Percentiles rank a stretch among this genome's conserved stretches.
These are phyloP conservation scores for Cardiosporidium cionae DNA, from an alignment of 169 alveolate species.

Conservation along the genomic window DNA sequence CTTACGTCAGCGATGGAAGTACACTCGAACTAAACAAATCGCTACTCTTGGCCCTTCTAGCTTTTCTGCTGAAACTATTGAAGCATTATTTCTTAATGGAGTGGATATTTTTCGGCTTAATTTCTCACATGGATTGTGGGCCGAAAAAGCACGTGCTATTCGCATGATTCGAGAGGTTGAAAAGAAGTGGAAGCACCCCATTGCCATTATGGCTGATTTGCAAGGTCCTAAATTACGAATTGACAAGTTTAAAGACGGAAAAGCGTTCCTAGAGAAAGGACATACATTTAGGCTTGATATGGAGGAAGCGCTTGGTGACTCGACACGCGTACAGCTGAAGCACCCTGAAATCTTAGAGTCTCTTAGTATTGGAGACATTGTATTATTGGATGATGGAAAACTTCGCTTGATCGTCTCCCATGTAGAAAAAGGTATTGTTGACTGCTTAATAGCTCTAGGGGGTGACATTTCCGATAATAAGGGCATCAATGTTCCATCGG, in stretches of 20 bases:
- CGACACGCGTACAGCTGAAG: conserved; percentile 64
- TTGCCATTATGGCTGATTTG: conserved; percentile 32
- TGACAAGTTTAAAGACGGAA: conserved; percentile 69
- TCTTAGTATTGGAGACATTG: conserved; percentile 75
- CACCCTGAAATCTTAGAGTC: conserved; percentile 80
- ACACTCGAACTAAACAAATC: conserved; percentile 20
- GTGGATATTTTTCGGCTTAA: conserved; percentile 91
- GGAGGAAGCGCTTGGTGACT: conserved; percentile 77
- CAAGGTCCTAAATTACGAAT: conserved; percentile 97
- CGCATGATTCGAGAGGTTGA: conserved; percentile 60
- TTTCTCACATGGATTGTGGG: conserved; percentile 93
- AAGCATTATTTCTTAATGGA: conserved; percentile 65
- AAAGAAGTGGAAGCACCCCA: conserved; percentile 33
- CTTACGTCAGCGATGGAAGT: too few species aligned
- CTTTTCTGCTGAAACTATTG: neutral
- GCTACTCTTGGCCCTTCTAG: conserved; percentile 34
- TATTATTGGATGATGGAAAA: conserved; percentile 92
- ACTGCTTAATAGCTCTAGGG: conserved; percentile 19
- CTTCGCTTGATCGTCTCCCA: conserved; percentile 69
- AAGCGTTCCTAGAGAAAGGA: conserved; percentile 74
- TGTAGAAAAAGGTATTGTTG: neutral
- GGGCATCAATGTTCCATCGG: conserved; percentile 68
- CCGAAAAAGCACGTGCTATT: conserved; percentile 75
- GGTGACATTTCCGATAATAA: conserved; percentile 59
- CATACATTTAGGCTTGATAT: conserved; percentile 77